Conservation (phyloP, 306 rosid genomes). For the Rubus idaeus region DNA sequence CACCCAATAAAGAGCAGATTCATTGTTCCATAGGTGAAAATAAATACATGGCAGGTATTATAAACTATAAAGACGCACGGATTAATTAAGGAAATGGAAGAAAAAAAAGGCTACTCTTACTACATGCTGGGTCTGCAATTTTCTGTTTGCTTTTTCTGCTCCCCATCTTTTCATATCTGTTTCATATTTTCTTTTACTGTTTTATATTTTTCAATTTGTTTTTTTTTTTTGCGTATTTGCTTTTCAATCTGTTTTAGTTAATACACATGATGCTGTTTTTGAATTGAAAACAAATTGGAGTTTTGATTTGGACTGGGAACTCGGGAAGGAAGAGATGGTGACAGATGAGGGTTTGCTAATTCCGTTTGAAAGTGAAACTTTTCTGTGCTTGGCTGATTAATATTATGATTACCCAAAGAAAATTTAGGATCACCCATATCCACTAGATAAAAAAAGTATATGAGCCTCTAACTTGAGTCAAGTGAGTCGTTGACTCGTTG, state of each 20-base stretch:
- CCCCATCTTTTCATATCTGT: background rate
- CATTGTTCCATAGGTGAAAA: slow-evolving; percentile 7
- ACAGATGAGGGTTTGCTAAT: background rate
- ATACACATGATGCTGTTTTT: background rate
- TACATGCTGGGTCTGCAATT: slow-evolving; percentile 20
- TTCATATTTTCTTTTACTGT: background rate
- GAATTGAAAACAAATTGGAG: slow-evolving; percentile 13
- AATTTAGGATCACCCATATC: no score
- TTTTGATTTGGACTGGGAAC: slow-evolving; percentile 11
- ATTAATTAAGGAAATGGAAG: background rate
- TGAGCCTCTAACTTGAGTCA: no score
- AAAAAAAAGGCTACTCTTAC: slow-evolving; percentile 18
- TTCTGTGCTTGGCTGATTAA: background rate
- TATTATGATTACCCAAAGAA: no score
- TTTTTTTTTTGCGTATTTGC: background rate
- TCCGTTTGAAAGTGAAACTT: background rate
- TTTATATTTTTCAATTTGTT: background rate
- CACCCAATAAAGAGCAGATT: slow-evolving; percentile 14
- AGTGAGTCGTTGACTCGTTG: no score
- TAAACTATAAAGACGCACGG: background rate
- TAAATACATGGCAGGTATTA: background rate
- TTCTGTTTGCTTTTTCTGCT: background rate
- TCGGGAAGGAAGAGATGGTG: background rate
- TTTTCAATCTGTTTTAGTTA: background rate
- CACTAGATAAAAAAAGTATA: no score